Evolutionary conservation across 495 filamentous ascomycete genomes (phyloP).

Genomic region (Xylaria bambusicola): DNA sequence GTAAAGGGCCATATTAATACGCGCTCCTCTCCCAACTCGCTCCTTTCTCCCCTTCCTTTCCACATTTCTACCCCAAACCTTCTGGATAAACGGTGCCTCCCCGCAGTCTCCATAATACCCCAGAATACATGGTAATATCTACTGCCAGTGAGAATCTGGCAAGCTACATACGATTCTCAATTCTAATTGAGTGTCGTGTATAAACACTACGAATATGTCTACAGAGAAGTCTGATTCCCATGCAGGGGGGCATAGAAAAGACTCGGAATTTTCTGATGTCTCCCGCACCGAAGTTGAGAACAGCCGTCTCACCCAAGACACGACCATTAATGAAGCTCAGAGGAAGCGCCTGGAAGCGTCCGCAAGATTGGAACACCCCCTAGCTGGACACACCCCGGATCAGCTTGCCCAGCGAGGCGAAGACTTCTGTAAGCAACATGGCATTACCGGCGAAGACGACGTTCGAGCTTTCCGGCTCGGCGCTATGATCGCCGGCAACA

Average conservation of each 20-base stretch:
- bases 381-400: slow-evolving; percentile 61
- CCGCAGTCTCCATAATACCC: background rate
- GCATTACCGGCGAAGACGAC: slow-evolving; percentile 64
- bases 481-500: slow-evolving; percentile 59
- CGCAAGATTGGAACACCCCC: slow-evolving; percentile 64
- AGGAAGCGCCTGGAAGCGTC: slow-evolving; percentile 32
- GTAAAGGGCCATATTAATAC: background rate
- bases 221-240: slow-evolving; percentile 18
- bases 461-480: slow-evolving; percentile 71
- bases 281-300: slow-evolving; percentile 28
- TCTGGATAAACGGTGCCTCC: background rate
- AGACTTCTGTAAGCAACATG: slow-evolving; percentile 63
- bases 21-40: background rate
- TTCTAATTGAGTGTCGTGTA: background rate
- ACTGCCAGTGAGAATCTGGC: no score
- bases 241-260: slow-evolving; percentile 18
- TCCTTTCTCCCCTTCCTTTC: background rate
- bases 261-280: slow-evolving; percentile 23
- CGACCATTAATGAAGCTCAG: slow-evolving; percentile 25
- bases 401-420: slow-evolving; percentile 65
- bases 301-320: background rate
- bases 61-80: background rate
- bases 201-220: slow-evolving; percentile 15
- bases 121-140: background rate
- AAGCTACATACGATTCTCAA: background rate